A percentile compares a stretch with the other conserved stretches of the same genome.
Evolutionary conservation across 108 stramenopile genomes (phyloP).

Genomic region (Aurantiochytrium sp.): DNA sequence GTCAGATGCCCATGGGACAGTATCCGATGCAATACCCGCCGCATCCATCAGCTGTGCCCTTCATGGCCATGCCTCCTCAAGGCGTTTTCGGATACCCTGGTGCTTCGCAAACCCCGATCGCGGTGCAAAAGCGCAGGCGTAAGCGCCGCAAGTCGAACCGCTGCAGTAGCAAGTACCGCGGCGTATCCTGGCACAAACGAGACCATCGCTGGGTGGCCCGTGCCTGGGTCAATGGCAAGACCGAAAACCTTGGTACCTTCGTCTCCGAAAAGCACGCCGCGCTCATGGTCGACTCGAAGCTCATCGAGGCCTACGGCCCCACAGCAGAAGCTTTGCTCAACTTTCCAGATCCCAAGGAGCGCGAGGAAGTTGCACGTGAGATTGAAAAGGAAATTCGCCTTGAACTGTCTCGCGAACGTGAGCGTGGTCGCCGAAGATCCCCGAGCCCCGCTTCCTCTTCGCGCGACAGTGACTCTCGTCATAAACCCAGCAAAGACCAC

Average conservation of each 20-base stretch:
- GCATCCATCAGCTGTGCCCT: neutral
- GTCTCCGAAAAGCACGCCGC: neutral
- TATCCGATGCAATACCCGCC: neutral
- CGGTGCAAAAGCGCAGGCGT: neutral
- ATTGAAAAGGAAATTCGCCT: neutral
- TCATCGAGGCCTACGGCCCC: constrained; percentile 6
- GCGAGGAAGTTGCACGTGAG: neutral
- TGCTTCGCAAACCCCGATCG: neutral
- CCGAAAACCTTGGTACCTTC: constrained; percentile 2
- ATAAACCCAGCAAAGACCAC: neutral
- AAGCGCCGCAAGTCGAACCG: neutral
- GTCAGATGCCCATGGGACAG: neutral
- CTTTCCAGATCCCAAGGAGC: constrained; percentile 5
- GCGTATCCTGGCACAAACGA: constrained; percentile 9
- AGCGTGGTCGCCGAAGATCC: neutral
- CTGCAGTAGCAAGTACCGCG: constrained; percentile 4
- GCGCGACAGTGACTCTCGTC: too few species aligned
- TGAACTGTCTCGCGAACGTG: neutral
- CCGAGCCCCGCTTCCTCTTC: too few species aligned
- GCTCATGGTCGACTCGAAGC: neutral
- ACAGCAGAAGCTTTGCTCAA: neutral
- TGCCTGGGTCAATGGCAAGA: constrained; percentile 10
- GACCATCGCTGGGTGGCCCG: constrained; percentile 3
- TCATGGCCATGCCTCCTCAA: neutral
- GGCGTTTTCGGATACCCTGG: neutral